Evolutionary conservation across 306 rosid genomes (phyloP).

Genomic region (Adenanthera pavonina): DNA sequence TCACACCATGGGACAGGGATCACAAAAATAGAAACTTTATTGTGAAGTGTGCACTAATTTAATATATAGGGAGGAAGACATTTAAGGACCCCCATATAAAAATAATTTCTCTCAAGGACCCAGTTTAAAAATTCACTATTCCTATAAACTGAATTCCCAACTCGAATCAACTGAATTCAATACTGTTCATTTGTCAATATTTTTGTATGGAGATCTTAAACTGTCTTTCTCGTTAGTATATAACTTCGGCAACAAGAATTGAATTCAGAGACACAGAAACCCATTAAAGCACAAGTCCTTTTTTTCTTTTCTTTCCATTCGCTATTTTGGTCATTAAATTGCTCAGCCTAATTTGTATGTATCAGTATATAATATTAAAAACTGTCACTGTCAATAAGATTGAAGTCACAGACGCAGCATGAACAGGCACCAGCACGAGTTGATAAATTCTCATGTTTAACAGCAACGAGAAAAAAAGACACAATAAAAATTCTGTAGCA

Average conservation of each 20-base stretch:
- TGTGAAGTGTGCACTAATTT: not conserved
- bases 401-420: not conserved
- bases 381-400: not conserved
- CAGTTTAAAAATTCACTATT: too few relatives aligned
- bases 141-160: too few relatives aligned
- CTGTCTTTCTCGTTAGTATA: too few relatives aligned
- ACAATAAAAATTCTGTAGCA: conserved; percentile 3
- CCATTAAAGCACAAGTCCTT: not conserved
- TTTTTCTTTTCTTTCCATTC: not conserved
- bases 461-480: not conserved
- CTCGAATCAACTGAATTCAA: too few relatives aligned
- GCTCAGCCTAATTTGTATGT: not conserved
- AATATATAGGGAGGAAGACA: too few relatives aligned
- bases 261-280: not conserved
- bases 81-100: too few relatives aligned
- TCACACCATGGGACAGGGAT: not conserved
- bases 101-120: too few relatives aligned
- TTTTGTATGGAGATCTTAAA: too few relatives aligned
- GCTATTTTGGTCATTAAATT: not conserved
- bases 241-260: not conserved
- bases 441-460: conserved; percentile 5
- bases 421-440: not conserved
- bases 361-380: not conserved
- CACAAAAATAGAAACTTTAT: not conserved
- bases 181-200: too few relatives aligned